Percentiles rank a stretch among this genome's conserved stretches.
Evolutionary conservation across 2,329 filamentous ascomycete species (phyloP).

Genomic region (Aureobasidium musti): DNA sequence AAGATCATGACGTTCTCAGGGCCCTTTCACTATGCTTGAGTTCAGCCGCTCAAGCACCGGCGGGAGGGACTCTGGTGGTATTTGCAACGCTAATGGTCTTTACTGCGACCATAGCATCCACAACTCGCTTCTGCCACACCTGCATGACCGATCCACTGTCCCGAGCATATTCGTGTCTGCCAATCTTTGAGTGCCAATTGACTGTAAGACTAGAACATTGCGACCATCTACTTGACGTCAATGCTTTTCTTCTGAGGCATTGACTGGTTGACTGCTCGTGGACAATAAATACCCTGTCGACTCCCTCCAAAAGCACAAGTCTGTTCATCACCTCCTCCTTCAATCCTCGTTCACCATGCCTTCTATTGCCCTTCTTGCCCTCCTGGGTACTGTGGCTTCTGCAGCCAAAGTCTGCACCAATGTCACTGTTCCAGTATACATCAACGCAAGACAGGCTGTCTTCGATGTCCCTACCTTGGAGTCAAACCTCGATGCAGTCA

Average conservation of each 20-base stretch:
- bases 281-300: slow-evolving; percentile 19
- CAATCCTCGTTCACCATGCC: slow-evolving; percentile 13
- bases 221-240: slow-evolving; percentile 18
- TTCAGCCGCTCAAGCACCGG: slow-evolving; percentile 14
- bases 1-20: slow-evolving; percentile 7
- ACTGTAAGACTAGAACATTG: slow-evolving; percentile 14
- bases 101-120: slow-evolving; percentile 1
- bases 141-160: slow-evolving; percentile 22
- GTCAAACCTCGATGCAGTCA: slow-evolving; percentile 59
- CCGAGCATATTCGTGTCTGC: slow-evolving; percentile 2
- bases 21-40: slow-evolving; percentile 10
- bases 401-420: slow-evolving; percentile 49
- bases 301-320: not conserved
- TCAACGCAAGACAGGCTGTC: slow-evolving; percentile 56
- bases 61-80: not conserved
- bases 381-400: slow-evolving; percentile 33
- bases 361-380: slow-evolving; percentile 20
- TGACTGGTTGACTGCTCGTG: not conserved
- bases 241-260: slow-evolving; percentile 1
- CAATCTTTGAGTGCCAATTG: not conserved
- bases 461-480: slow-evolving; percentile 55
- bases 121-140: slow-evolving; percentile 22
- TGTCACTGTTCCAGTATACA: slow-evolving; percentile 58
- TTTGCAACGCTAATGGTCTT: slow-evolving; percentile 17
- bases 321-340: not conserved